Conservation (phyloP, 2,329 filamentous ascomycete genomes). For the Dothiorella sarmentorum region DNA sequence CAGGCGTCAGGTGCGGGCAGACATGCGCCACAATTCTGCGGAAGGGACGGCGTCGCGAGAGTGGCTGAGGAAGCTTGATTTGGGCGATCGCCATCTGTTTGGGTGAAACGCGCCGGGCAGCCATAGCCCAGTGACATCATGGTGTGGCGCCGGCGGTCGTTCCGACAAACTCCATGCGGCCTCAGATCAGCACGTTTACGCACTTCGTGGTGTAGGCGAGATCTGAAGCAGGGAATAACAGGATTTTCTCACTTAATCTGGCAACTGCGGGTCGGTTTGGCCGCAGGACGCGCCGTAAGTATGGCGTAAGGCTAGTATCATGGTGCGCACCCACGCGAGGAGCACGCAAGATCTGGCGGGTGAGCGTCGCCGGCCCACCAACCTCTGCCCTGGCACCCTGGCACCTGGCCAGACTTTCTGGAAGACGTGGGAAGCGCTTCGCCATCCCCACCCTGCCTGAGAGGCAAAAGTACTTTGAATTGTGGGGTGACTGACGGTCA, state of each 20-base stretch:
- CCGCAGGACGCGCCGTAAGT: not conserved
- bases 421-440: too few species aligned
- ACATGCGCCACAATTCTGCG: not conserved
- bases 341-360: conserved; percentile 3
- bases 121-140: conserved; percentile 14
- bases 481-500: not conserved
- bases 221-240: conserved; percentile 13
- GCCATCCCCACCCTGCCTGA: not conserved
- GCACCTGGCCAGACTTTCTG: too few species aligned
- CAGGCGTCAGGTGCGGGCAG: not conserved
- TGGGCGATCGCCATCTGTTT: not conserved
- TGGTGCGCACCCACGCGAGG: not conserved
- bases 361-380: not conserved
- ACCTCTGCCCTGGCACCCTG: not conserved
- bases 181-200: conserved; percentile 3
- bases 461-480: not conserved
- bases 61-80: conserved; percentile 13
- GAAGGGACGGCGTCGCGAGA: not conserved
- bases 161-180: not conserved
- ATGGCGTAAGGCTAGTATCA: conserved; percentile 19
- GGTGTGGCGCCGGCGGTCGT: not conserved
- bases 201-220: not conserved
- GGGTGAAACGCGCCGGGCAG: not conserved
- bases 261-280: not conserved
- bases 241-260: not conserved